These are phyloP conservation scores for Beauveria sp. DNA, from an alignment of 2,329 filamentous ascomycete species.

Conservation along the genomic window DNA sequence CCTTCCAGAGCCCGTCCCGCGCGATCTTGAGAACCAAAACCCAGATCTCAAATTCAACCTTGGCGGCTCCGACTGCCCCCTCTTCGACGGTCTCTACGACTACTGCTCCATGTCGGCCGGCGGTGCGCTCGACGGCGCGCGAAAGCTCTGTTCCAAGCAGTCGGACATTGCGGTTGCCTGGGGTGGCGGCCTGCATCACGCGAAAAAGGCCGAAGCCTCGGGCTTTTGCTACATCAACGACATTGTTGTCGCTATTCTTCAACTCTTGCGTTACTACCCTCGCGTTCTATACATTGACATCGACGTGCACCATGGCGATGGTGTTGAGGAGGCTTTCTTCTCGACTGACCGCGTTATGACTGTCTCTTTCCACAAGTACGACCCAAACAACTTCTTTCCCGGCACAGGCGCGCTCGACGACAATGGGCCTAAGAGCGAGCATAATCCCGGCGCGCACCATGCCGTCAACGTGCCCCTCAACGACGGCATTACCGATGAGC, in stretches of 20 bases:
- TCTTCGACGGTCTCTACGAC: slow-evolving; percentile 92
- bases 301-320: slow-evolving; percentile 86
- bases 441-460: slow-evolving; percentile 83
- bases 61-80: slow-evolving; percentile 84
- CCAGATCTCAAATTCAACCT: slow-evolving; percentile 73
- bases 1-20: slow-evolving; percentile 53
- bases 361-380: slow-evolving; percentile 94
- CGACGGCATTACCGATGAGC: slow-evolving; percentile 84
- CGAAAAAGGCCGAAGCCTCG: slow-evolving; percentile 86
- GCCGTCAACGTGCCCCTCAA: slow-evolving; percentile 84
- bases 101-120: slow-evolving; percentile 94
- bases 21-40: slow-evolving; percentile 58
- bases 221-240: slow-evolving; percentile 99
- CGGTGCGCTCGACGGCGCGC: slow-evolving; percentile 81
- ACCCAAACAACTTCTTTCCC: slow-evolving; percentile 75
- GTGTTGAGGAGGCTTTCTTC: slow-evolving; percentile 86
- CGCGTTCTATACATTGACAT: slow-evolving; percentile 93
- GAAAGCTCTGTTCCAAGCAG: slow-evolving; percentile 77
- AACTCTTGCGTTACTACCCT: slow-evolving; percentile 73
- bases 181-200: slow-evolving; percentile 94
- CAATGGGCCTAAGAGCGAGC: slow-evolving; percentile 73
- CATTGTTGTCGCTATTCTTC: slow-evolving; percentile 87
- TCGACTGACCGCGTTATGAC: slow-evolving; percentile 87
- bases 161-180: slow-evolving; percentile 96
- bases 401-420: slow-evolving; percentile 83